Evolutionary conservation across 225 moss, liverwort and hornwort species (phyloP).

Genomic region (Straminergon stramineum): DNA sequence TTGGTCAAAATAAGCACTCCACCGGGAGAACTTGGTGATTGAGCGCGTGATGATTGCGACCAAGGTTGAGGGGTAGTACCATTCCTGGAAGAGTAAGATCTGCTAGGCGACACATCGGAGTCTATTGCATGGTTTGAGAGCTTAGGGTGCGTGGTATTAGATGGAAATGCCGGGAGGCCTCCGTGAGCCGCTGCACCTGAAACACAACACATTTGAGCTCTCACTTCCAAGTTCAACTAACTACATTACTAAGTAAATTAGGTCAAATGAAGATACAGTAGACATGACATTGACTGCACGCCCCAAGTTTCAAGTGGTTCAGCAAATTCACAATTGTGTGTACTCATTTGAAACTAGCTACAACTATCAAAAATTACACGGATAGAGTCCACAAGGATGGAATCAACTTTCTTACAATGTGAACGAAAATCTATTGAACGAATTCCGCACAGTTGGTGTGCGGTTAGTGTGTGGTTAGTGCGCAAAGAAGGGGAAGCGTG

Average conservation of each 20-base stretch:
- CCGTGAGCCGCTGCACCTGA: constrained; percentile 63
- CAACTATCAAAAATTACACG: background rate
- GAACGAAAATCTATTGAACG: background rate
- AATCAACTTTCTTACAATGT: background rate
- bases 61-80: constrained; percentile 41
- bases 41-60: constrained; percentile 30
- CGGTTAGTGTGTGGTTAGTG: background rate
- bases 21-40: constrained; percentile 40
- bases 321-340: background rate
- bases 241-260: background rate
- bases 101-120: constrained; percentile 34
- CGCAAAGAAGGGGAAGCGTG: background rate
- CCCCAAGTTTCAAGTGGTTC: background rate
- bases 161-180: constrained; percentile 70
- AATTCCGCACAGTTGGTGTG: background rate
- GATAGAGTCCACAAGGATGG: background rate
- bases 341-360: background rate
- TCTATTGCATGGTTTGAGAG: constrained; percentile 28
- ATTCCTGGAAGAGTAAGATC: constrained; percentile 38
- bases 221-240: background rate
- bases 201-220: background rate
- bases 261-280: background rate
- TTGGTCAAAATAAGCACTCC: constrained; percentile 77
- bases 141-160: constrained; percentile 56
- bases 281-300: background rate